Evolutionary conservation across 768 basidiomycete genomes (phyloP), one percentile per base, ranked within the genome.

Genomic region (Lepiota brunneoincarnata): DNA sequence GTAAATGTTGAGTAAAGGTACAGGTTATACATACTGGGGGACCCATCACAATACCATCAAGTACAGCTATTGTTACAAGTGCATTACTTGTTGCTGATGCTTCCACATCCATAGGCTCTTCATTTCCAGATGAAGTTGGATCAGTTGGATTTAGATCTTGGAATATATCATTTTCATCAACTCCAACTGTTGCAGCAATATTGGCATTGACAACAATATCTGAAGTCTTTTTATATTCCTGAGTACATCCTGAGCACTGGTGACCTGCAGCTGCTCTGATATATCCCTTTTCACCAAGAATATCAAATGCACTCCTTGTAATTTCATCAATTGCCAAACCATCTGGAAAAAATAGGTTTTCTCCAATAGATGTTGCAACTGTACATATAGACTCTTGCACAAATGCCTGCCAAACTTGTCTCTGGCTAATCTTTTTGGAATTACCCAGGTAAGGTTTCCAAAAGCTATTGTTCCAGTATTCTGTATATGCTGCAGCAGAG

Each of bases 41-140:
- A 18, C 54, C 58, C 54, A 55, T 56, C 7, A 53, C 58, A 59
- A 59, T 59, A 46, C 54, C 58, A 59, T 59, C 54, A 31, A 55
- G 28, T 4, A 59, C 58, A 5, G 51, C 50, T 41, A 59, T 43
- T 34, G 49, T 58, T 7, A 58, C 58, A 47, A 48, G 47, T 49
- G 49, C 35, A 40, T 35, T 48, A 11, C 35, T 47, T 41, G 26
- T n/a, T n/a, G n/a, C n/a, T n/a, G n/a, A n/a, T n/a, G n/a, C n/a
- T n/a, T n/a, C n/a, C n/a, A n/a, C n/a, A n/a, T n/a, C n/a, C n/a
- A n/a, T n/a, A n/a, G n/a, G n/a, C n/a, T n/a, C n/a, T n/a, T n/a
- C n/a, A 47, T 40, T 39, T 58, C 45, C 40, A 58, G 35, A 2
- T 4, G 23, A 58, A 23, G 14, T 31, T 43, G 6, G 26, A 21